phyloP scores from a whole-genome alignment of 1,139 yeast species.

The Yamadazyma taylorii region DNA sequence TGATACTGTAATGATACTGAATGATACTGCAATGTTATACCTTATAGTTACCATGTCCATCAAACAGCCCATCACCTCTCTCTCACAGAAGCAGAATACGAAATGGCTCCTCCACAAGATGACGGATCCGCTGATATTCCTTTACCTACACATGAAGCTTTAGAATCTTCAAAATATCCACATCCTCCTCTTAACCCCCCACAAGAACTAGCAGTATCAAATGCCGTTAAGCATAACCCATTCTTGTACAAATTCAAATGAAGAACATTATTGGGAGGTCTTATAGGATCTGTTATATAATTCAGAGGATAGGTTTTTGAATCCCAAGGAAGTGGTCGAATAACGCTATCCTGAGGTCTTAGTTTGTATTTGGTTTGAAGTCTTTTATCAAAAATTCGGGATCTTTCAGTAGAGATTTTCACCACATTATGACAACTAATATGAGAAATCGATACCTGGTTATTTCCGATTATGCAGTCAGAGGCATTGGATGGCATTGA shows the following conservation, averaged over 20 bases:
- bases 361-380: neutral
- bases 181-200: neutral
- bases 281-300: neutral
- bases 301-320: neutral
- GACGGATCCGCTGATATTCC: neutral
- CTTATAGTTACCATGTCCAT: too few relatives aligned
- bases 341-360: neutral
- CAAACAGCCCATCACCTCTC: neutral
- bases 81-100: neutral
- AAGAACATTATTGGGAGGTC: neutral
- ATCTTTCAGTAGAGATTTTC: slow-evolving; percentile 6
- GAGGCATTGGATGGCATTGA: too few relatives aligned
- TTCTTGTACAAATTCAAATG: neutral
- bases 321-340: neutral
- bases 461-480: slow-evolving; percentile 1
- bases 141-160: neutral
- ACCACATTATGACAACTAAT: slow-evolving; percentile 14
- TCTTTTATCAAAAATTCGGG: neutral
- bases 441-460: slow-evolving; percentile 5
- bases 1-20: too few relatives aligned
- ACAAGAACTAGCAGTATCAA: slow-evolving; percentile 1
- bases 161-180: slow-evolving; percentile 1
- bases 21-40: too few relatives aligned
- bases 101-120: neutral
- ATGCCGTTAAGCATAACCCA: neutral